phyloP scores from a whole-genome alignment of 2,329 filamentous ascomycete genomes.

The Fusarium ramigenum region DNA sequence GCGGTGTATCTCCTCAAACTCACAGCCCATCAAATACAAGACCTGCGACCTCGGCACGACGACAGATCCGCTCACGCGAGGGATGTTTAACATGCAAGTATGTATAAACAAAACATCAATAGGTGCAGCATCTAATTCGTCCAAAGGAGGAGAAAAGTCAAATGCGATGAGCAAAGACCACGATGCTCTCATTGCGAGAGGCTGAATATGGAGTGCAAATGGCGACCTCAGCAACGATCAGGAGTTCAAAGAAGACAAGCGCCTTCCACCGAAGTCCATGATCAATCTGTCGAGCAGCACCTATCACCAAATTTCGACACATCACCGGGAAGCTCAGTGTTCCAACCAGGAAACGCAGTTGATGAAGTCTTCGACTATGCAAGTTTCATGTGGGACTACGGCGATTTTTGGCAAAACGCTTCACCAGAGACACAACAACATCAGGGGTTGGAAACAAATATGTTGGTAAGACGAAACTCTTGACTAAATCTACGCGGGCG shows the following conservation, averaged over 20 bases:
- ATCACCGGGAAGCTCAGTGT: conserved; percentile 40
- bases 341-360: conserved; percentile 46
- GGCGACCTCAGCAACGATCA: conserved; percentile 51
- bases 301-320: conserved; percentile 43
- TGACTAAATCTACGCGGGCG: too few species aligned
- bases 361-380: conserved; percentile 59
- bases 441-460: conserved; percentile 36
- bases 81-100: conserved; percentile 58
- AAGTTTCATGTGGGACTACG: conserved; percentile 59
- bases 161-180: conserved; percentile 61
- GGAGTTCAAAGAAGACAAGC: conserved; percentile 31
- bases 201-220: conserved; percentile 61
- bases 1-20: conserved; percentile 12
- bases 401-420: conserved; percentile 48
- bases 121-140: background rate
- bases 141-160: conserved; percentile 57
- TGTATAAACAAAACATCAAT: conserved; percentile 4
- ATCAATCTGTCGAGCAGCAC: conserved; percentile 28
- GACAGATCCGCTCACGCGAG: conserved; percentile 41
- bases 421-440: conserved; percentile 39
- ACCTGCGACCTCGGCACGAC: conserved; percentile 28
- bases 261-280: background rate
- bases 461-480: conserved; percentile 27
- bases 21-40: conserved; percentile 16
- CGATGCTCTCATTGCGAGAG: conserved; percentile 62